phyloP scores from a whole-genome alignment of 768 basidiomycete species.

The Boletus sensibilis region DNA sequence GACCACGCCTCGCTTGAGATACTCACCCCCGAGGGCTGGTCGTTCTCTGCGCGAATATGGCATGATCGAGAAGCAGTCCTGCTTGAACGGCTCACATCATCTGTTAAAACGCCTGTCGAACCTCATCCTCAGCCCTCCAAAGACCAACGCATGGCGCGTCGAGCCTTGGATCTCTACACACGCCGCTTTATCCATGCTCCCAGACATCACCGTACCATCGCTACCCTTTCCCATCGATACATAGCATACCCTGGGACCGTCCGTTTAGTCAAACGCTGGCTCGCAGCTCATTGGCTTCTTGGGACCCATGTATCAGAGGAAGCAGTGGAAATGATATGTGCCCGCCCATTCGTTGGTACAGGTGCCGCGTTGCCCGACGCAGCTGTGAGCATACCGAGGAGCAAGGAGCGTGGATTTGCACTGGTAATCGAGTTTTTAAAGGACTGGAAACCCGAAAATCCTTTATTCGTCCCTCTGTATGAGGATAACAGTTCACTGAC shows the following conservation, averaged over 20 bases:
- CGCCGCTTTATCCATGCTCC: slow-evolving; percentile 80
- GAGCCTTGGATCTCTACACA: slow-evolving; percentile 58
- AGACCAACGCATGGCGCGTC: slow-evolving; percentile 55
- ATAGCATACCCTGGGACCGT: slow-evolving; percentile 82
- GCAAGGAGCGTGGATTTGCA: slow-evolving; percentile 80
- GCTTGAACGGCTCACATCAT: slow-evolving; percentile 63
- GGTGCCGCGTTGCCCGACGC: slow-evolving; percentile 33
- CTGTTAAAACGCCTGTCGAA: slow-evolving; percentile 32
- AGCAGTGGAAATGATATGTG: slow-evolving; percentile 82
- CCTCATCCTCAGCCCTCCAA: slow-evolving; percentile 18
- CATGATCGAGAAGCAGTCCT: slow-evolving; percentile 83
- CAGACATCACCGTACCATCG: slow-evolving; percentile 80
- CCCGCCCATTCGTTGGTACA: slow-evolving; percentile 67
- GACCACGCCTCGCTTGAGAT: slow-evolving; percentile 78
- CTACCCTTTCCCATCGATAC: slow-evolving; percentile 75
- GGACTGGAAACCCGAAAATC: slow-evolving; percentile 82
- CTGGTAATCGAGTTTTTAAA: slow-evolving; percentile 68
- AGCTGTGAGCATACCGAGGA: slow-evolving; percentile 55
- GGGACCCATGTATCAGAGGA: slow-evolving; percentile 71
- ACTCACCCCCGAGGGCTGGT: slow-evolving; percentile 79
- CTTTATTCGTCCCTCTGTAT: slow-evolving; percentile 75
- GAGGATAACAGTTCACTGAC: slow-evolving; percentile 15
- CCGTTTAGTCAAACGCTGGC: slow-evolving; percentile 89
- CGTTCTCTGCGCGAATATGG: slow-evolving; percentile 81
- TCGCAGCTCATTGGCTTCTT: slow-evolving; percentile 87